Evolutionary conservation across 371 early-diverging fungal species (phyloP).

Genomic region (Phascolomyces articulosus): DNA sequence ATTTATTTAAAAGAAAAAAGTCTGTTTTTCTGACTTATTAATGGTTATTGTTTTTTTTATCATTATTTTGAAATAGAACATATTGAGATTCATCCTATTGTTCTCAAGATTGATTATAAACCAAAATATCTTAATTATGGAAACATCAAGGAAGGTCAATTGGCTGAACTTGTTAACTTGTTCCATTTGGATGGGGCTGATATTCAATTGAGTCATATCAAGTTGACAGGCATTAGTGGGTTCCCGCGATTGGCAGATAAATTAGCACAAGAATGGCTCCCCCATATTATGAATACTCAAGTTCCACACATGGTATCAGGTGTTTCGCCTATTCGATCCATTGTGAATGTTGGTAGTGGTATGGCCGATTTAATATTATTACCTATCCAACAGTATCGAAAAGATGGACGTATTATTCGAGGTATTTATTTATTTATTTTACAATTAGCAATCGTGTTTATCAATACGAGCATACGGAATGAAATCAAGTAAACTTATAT

Average conservation of each 20-base stretch:
- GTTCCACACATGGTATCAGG: constrained; percentile 89
- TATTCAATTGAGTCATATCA: constrained; percentile 76
- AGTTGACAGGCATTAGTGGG: constrained; percentile 78
- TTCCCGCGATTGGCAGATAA: constrained; percentile 59
- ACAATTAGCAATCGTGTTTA: neutral
- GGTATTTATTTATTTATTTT: constrained; percentile 39
- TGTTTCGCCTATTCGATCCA: constrained; percentile 86
- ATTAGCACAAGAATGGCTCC: constrained; percentile 82
- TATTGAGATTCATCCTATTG: constrained; percentile 75
- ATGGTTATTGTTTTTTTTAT: too few relatives aligned
- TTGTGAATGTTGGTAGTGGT: constrained; percentile 90
- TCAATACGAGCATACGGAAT: too few relatives aligned
- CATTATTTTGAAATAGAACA: constrained; percentile 45
- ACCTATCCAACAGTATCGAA: constrained; percentile 92
- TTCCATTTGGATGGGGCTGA: constrained; percentile 92
- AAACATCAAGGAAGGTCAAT: constrained; percentile 73
- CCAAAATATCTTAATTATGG: constrained; percentile 87
- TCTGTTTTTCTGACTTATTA: too few relatives aligned
- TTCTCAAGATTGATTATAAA: constrained; percentile 94
- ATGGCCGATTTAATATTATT: constrained; percentile 91
- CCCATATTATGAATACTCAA: constrained; percentile 89
- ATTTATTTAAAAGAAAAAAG: too few relatives aligned
- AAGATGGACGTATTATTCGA: constrained; percentile 88
- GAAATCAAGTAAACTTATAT: too few relatives aligned
- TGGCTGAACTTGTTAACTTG: constrained; percentile 90